Percentiles rank a stretch among this genome's conserved stretches.
These are phyloP conservation scores for Cicer pinnatifidum DNA, from an alignment of 306 rosid genomes.

Conservation along the genomic window DNA sequence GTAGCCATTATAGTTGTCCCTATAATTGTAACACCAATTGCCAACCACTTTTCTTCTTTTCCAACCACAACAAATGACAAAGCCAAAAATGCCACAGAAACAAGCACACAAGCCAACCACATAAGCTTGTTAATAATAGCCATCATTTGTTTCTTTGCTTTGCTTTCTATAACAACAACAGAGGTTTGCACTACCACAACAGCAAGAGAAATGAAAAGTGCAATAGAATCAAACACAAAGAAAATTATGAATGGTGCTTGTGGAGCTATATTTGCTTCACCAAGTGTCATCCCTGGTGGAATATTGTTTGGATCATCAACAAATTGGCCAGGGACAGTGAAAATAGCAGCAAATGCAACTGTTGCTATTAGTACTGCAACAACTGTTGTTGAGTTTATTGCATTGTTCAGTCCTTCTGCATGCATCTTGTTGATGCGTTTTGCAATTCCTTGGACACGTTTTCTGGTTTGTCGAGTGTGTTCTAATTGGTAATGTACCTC, in stretches of 20 bases:
- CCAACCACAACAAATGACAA: constrained; percentile 91
- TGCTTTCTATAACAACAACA: constrained; percentile 91
- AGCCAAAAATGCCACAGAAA: constrained; percentile 88
- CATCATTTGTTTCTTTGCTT: constrained; percentile 99
- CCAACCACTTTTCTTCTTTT: constrained; percentile 70
- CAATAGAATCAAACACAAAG: constrained; percentile 82
- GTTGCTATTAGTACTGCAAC: constrained; percentile 98
- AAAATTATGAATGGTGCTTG: constrained; percentile 65
- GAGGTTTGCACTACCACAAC: constrained; percentile 98
- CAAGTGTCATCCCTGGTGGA: constrained; percentile 65
- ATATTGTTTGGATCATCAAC: constrained; percentile 61
- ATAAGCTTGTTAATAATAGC: constrained; percentile 92
- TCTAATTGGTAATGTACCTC: constrained; percentile 93
- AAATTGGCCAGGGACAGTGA: constrained; percentile 91
- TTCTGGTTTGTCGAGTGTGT: constrained; percentile 92
- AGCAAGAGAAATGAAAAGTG: constrained; percentile 90
- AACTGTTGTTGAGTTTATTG: constrained; percentile 91
- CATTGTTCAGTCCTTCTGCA: constrained; percentile 88
- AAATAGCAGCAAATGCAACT: constrained; percentile 92
- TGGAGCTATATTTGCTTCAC: constrained; percentile 89
- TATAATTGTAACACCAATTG: constrained; percentile 77
- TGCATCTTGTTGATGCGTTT: constrained; percentile 95
- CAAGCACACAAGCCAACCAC: constrained; percentile 93
- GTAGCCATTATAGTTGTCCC: constrained; percentile 92
- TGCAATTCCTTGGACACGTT: constrained; percentile 95